Conservation (phyloP, 2,329 filamentous ascomycete genomes). For the Helotiales sp. region DNA sequence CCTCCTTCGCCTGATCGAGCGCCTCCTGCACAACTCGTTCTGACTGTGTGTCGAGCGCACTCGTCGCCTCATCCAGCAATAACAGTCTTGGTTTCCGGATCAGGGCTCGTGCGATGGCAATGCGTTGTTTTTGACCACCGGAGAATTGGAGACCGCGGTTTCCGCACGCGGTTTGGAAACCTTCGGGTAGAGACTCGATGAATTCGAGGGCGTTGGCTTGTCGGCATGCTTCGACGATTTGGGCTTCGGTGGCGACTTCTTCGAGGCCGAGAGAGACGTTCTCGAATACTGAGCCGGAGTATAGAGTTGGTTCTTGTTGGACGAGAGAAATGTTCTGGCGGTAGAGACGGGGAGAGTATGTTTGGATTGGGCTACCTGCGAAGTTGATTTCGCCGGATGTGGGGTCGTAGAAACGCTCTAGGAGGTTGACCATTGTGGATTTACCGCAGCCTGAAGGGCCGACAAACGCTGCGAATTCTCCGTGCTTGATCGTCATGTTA, state of each 20-base stretch:
- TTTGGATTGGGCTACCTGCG: conserved; percentile 52
- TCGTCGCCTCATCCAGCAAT: conserved; percentile 80
- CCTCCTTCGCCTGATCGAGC: conserved; percentile 50
- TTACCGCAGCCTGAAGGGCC: conserved; percentile 68
- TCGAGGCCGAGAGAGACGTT: conserved; percentile 69
- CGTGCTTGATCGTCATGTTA: conserved; percentile 56
- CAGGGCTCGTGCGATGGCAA: conserved; percentile 80
- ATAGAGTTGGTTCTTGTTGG: conserved; percentile 60
- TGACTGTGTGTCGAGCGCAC: conserved; percentile 73
- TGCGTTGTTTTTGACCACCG: conserved; percentile 91
- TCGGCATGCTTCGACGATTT: conserved; percentile 48
- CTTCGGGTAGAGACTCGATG: conserved; percentile 54
- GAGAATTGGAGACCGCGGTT: conserved; percentile 82
- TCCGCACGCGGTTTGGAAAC: conserved; percentile 82
- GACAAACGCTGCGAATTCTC: conserved; percentile 69
- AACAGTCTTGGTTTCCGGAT: conserved; percentile 47
- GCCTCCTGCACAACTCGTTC: conserved; percentile 81
- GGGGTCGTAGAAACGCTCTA: conserved; percentile 81
- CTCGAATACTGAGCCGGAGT: conserved; percentile 69
- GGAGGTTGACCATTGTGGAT: conserved; percentile 71
- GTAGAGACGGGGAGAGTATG: conserved; percentile 64
- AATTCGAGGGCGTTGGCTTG: conserved; percentile 56
- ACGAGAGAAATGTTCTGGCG: conserved; percentile 51
- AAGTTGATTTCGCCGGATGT: conserved; percentile 23
- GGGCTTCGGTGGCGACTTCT: conserved; percentile 29